Base-by-base conservation (phyloP, 2,329 filamentous ascomycete genomes). In the Scedosporium dehoogii region DNA sequence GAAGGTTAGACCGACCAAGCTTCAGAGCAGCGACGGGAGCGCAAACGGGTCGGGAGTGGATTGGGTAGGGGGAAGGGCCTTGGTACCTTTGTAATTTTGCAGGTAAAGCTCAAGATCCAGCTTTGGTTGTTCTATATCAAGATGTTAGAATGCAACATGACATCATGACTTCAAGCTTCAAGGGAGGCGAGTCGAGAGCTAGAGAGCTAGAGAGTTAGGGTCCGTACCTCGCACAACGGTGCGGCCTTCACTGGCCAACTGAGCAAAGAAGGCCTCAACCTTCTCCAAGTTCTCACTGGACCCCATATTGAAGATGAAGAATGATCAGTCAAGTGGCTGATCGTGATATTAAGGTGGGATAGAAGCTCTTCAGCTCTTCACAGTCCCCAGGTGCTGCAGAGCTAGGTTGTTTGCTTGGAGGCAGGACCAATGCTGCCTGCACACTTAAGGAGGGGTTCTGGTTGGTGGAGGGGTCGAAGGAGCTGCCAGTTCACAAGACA, bases 91-190 rank as follows among this genome's bases (percentile, higher is more conserved):
- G 75, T 97, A 99, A 71, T 97, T 96, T 67, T 88, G 82, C 59
- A 96, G 89, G 74, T 97, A 97, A 44, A 89, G 85, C 65, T 97
- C 91, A 51, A 99, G 83, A 69, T 97, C 94, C 68, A 97, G 88
- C 71, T 93, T 96, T 9, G 93, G 92, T 6, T 84, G 75, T 58
- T 91, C 90, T 93, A 60, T 16, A 64, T 63, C 9, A 62, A 42
- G 21, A 59, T 56, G 12, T 29, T 46, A 58, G 29, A 64, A 61
- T 18, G n/a, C 14, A 25, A 25, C 16, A 41, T 42, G 6, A 12
- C 42, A 16, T 38, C 21, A 18, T 1, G 6, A 6, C 29, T 4
- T 12, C 18, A 58, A 14, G 23, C 7, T 41, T 33, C 2, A 10
- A 18, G 25, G 10, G 16, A 25, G 12, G 12, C 16, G 29, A n/a